Evolutionary conservation across 1,139 yeast species (phyloP).

Genomic region (Nakaseomyces bracarensis): DNA sequence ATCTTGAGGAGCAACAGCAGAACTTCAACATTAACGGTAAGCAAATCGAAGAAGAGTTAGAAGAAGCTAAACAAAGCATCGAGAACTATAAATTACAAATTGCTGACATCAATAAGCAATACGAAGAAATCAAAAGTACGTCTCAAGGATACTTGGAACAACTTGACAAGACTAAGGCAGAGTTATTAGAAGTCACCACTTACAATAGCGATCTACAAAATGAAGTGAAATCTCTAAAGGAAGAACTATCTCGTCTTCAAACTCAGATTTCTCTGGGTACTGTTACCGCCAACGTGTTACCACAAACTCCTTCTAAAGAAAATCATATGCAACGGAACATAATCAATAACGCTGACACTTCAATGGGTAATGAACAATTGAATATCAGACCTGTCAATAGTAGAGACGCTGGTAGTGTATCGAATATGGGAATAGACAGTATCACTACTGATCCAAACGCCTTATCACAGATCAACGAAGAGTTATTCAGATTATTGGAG

Average conservation of each 20-base stretch:
- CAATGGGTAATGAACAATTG: constrained; percentile 5
- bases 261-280: constrained; percentile 33
- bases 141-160: constrained; percentile 55
- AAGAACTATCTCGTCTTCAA: constrained; percentile 48
- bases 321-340: constrained; percentile 6
- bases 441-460: constrained; percentile 46
- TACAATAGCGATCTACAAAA: constrained; percentile 62
- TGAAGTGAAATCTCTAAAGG: constrained; percentile 61
- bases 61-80: constrained; percentile 49
- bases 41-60: constrained; percentile 50
- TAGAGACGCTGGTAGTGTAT: constrained; percentile 10
- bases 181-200: constrained; percentile 54
- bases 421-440: constrained; percentile 35
- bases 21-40: constrained; percentile 47
- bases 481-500: constrained; percentile 61
- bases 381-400: constrained; percentile 15
- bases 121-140: constrained; percentile 54
- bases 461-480: constrained; percentile 51
- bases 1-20: constrained; percentile 39
- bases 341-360: background rate
- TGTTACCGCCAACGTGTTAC: constrained; percentile 22
- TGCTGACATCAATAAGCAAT: constrained; percentile 56
- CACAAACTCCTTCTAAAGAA: constrained; percentile 22
- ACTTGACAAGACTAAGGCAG: constrained; percentile 53
- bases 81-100: constrained; percentile 55